These are phyloP conservation scores for Pseudocercospora crystallina DNA, from an alignment of 2,329 filamentous ascomycete genomes.

Conservation along the genomic window DNA sequence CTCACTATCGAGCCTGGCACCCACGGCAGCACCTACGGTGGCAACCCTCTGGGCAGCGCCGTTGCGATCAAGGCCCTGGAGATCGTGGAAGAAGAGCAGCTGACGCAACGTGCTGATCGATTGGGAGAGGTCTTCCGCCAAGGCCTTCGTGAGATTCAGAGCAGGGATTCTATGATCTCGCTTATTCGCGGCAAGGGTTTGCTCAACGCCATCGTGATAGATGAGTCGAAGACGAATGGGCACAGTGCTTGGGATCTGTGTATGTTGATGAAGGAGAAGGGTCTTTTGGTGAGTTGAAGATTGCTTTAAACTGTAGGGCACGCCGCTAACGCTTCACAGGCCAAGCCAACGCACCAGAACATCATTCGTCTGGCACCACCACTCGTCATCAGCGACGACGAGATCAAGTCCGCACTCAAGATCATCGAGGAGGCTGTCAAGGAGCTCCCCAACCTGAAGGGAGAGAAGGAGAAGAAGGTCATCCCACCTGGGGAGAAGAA, in stretches of 20 bases:
- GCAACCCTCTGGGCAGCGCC: conserved; percentile 92
- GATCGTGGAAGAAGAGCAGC: conserved; percentile 85
- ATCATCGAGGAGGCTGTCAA: conserved; percentile 80
- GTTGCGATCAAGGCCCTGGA: conserved; percentile 94
- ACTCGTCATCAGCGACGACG: conserved; percentile 84
- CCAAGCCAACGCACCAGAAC: conserved; percentile 97
- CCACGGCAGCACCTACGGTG: conserved; percentile 97
- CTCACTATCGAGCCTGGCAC: conserved; percentile 93
- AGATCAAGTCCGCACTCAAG: conserved; percentile 73
- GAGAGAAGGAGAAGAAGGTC: conserved; percentile 55
- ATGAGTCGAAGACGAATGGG: conserved; percentile 80
- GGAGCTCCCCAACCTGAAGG: conserved; percentile 72
- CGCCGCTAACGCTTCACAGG: conserved; percentile 74
- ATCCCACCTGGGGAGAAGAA: conserved; percentile 61
- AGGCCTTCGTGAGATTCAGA: conserved; percentile 69
- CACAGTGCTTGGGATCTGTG: conserved; percentile 95
- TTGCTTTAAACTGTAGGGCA: conserved; percentile 30
- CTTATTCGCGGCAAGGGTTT: conserved; percentile 87
- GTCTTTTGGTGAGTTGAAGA: conserved; percentile 67
- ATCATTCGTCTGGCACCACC: conserved; percentile 98
- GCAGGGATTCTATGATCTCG: conserved; percentile 70
- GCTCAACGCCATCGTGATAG: conserved; percentile 93
- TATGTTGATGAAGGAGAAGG: conserved; percentile 92
- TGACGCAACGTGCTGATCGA: conserved; percentile 78
- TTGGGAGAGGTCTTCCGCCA: conserved; percentile 82